These are phyloP conservation scores for Breynia disticha DNA, from an alignment of 441 rosid species.

Conservation along the genomic window DNA sequence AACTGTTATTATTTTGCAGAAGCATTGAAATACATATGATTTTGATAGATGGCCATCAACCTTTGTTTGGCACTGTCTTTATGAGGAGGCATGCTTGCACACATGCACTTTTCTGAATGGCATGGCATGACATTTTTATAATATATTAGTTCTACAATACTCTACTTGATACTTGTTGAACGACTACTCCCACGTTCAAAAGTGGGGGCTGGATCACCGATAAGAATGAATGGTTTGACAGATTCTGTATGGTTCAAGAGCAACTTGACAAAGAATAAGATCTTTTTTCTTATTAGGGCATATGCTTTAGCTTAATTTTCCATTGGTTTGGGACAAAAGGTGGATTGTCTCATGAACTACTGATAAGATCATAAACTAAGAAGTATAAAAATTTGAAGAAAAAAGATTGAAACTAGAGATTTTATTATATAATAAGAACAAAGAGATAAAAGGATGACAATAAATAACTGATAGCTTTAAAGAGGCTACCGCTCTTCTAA, in stretches of 20 bases:
- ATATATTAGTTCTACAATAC: neutral
- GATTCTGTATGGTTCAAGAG: conserved; percentile 17
- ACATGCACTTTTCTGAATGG: conserved; percentile 16
- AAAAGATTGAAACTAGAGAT: too few relatives aligned
- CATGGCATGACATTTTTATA: conserved; percentile 3
- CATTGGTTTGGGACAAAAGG: conserved; percentile 5
- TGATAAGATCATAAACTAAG: too few relatives aligned
- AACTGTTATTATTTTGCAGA: neutral
- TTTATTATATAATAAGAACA: too few relatives aligned
- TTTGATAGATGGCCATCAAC: conserved; percentile 1
- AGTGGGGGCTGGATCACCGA: conserved; percentile 4
- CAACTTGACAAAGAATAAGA: conserved; percentile 22
- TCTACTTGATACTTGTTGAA: conserved; percentile 10
- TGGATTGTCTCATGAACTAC: neutral
- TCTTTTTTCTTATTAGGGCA: conserved; percentile 10
- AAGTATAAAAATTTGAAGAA: too few relatives aligned
- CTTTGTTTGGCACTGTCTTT: conserved; percentile 11
- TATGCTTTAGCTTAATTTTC: conserved; percentile 16
- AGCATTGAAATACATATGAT: neutral
- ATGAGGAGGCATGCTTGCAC: conserved; percentile 16
- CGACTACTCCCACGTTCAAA: conserved; percentile 12
- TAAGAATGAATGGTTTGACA: conserved; percentile 15
- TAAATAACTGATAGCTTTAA: too few relatives aligned
- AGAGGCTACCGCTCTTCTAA: too few relatives aligned
- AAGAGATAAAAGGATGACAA: too few relatives aligned